Conservation (phyloP, 2,329 filamentous ascomycete species). For the Fusarium camptoceras region DNA sequence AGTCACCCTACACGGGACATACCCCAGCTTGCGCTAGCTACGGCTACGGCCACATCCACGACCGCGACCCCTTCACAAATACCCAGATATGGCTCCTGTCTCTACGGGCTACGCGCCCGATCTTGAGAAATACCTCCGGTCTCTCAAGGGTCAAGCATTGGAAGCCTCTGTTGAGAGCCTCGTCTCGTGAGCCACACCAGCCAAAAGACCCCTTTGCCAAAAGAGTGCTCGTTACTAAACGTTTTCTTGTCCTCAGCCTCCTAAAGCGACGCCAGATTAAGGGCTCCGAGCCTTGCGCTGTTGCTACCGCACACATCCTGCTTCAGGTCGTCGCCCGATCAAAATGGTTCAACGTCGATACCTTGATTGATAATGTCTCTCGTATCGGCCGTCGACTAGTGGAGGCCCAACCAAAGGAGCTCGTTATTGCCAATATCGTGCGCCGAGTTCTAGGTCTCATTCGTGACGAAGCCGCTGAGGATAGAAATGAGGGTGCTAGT, state of each 20-base stretch:
- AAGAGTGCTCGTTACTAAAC: conserved; percentile 18
- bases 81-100: conserved; percentile 51
- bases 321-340: conserved; percentile 86
- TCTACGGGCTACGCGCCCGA: conserved; percentile 69
- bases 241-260: conserved; percentile 64
- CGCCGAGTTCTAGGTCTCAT: conserved; percentile 90
- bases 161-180: conserved; percentile 87
- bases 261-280: conserved; percentile 92
- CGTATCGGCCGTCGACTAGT: conserved; percentile 81
- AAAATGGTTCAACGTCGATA: conserved; percentile 80
- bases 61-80: conserved; percentile 19
- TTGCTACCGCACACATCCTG: conserved; percentile 90
- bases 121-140: conserved; percentile 81
- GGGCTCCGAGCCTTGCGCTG: conserved; percentile 87
- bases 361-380: conserved; percentile 83
- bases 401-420: conserved; percentile 87
- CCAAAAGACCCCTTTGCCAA: conserved; percentile 4
- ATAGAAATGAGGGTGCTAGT: conserved; percentile 72
- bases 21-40: conserved; percentile 40
- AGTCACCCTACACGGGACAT: conserved; percentile 22
- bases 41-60: conserved; percentile 8
- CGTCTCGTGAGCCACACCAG: conserved; percentile 72
- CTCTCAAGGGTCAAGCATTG: conserved; percentile 78
- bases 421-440: conserved; percentile 94
- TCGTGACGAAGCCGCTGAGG: conserved; percentile 88